Evolutionary conservation across 1,284 basidiomycete species (phyloP), one percentile per base, ranked within the genome.

Genomic region (Austroboletus rostrupii): DNA sequence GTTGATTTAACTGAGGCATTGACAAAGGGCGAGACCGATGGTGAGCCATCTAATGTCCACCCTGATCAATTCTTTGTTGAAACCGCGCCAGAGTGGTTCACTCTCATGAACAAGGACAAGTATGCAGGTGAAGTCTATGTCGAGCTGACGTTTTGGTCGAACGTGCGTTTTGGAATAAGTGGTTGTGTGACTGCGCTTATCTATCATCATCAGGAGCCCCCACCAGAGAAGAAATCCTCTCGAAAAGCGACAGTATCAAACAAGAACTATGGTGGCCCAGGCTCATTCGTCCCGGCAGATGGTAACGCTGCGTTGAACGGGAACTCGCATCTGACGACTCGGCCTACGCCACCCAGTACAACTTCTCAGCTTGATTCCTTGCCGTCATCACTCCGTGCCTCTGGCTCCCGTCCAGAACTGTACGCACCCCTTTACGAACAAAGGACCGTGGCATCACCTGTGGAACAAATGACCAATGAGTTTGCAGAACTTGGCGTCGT

Each of bases 21-120:
- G 59, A 92, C 90, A 54, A 93, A 90, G 68, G 97, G 97, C 43
- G 96, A 98, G 70, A 93, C 92, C 3, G 97, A 99, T 72, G 93
- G 94, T 94, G 62, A 64, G 87, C 71, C 1, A 39, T 21, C 47
- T 35, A 14, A 21, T 38, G 35, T 44, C 17, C 31, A 36, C 33
- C 37, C 37, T 40, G 21, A 33, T 45, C 37, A 14, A 39, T 44
- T 41, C 42, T 48, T 43, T 57, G 12, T 23, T 50, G 28, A 67
- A 48, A 17, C 36, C 6, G 26, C 38, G 3, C 19, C 64, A 97
- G 96, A 97, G 66, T 99, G 96, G 96, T 95, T 97, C 64, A 87
- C 85, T 16, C 74, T 97, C 33, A 80, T 79, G 66, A 79, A 88
- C 72, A 97, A 95, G 71, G 91, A 91, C 56, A 92, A 94, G 60